Conservation (phyloP, 208 protist species). For the Trypanosoma brucei region DNA sequence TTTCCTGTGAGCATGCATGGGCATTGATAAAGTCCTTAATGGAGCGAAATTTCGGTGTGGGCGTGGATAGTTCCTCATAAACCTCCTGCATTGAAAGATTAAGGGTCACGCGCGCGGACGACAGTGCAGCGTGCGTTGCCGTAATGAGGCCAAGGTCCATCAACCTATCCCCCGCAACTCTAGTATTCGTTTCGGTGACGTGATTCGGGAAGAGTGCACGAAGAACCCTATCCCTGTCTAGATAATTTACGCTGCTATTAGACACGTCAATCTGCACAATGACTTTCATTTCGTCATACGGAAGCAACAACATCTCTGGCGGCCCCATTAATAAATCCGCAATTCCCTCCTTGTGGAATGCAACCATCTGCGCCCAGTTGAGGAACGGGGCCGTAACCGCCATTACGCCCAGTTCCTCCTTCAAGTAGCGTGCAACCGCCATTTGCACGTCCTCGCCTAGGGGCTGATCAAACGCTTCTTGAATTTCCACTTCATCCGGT, state of each 20-base stretch:
- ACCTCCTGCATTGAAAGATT: constrained; percentile 42
- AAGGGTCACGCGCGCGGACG: constrained; percentile 47
- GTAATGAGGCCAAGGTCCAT: constrained; percentile 79
- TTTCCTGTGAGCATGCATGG: constrained; percentile 20
- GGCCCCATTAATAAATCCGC: constrained; percentile 68
- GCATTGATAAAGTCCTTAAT: constrained; percentile 61
- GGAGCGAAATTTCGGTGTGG: constrained; percentile 35
- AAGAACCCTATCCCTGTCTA: constrained; percentile 68
- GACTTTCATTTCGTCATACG: constrained; percentile 63
- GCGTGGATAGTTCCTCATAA: constrained; percentile 62
- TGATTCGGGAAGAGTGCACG: constrained; percentile 61
- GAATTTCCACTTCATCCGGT: constrained; percentile 37
- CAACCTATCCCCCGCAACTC: constrained; percentile 61
- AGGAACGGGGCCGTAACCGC: constrained; percentile 77
- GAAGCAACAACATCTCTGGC: constrained; percentile 80
- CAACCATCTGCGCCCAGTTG: constrained; percentile 85
- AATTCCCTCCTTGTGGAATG: constrained; percentile 71
- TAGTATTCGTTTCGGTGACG: constrained; percentile 39
- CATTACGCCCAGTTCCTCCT: constrained; percentile 54
- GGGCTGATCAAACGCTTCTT: constrained; percentile 64
- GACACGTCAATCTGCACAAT: constrained; percentile 70
- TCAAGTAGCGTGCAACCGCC: constrained; percentile 71
- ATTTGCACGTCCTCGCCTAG: constrained; percentile 78
- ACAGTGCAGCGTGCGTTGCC: constrained; percentile 64
- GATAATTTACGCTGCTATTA: constrained; percentile 44